Base-by-base conservation (phyloP, 495 filamentous ascomycete species). In the Penicillium tannophilum region DNA sequence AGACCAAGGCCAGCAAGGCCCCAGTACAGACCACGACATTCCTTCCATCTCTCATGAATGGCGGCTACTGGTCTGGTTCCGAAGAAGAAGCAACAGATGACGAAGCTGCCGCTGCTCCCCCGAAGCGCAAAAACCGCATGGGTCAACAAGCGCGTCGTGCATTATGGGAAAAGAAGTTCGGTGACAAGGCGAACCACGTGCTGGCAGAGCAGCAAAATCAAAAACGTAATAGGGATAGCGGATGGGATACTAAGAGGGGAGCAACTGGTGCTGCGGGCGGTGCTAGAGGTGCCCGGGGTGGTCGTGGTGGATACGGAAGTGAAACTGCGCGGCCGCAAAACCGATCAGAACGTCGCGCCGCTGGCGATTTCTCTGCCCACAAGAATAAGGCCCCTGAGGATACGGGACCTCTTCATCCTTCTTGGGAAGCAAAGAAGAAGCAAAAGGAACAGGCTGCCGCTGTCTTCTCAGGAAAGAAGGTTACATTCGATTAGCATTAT, bases 161-260 rank as follows among this genome's bases (percentile, higher is more conserved):
- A 9, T 81, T 97, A 50, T 92, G 88, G 88, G 93, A 97, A 79
- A 93, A 96, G 79, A 97, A 96, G 69, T 97, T 80, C 65, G 91
- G 91, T 2, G 72, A 79, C 2, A 78, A 81, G 35, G 92, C 92
- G 14, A 91, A 91, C 41, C 92, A 96, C 68, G 60, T 93, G 1
- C 78, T 82, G 54, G 54, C 72, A 12, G 59, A 75, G 50, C 41
- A 67, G 44, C 52, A 63, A 39, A 61, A 72, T 41, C 63, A 67
- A 45, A 72, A 66, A 42, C 54, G 55, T 14, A 64, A 60, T 45
- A 65, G 78, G 50, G 79, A 82, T 66, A 69, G 55, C 50, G 81
- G 80, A 1, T 83, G 81, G 81, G 81, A 84, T 68, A 45, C 60
- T 12, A 63, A 74, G 19, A 67, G 68, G 47, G 81, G 80, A 20